Evolutionary conservation across 2,329 filamentous ascomycete genomes (phyloP).

Genomic region (Colletotrichum plurivorum): DNA sequence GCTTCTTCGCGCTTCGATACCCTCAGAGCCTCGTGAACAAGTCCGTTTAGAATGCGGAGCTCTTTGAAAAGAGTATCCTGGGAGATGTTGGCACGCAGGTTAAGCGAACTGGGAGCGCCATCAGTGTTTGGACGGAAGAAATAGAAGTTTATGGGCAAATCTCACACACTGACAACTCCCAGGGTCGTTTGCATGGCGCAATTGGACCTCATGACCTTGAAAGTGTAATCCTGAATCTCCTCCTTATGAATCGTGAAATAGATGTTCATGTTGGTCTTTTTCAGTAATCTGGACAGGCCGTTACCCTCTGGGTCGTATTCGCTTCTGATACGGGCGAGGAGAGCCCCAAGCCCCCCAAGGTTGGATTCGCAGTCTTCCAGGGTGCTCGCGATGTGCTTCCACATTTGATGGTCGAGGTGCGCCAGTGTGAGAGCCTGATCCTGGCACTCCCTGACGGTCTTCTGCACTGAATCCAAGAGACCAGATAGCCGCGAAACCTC

Average conservation of each 20-base stretch:
- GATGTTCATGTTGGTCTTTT: slow-evolving; percentile 20
- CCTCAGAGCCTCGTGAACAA: background rate
- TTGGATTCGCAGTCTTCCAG: slow-evolving; percentile 23
- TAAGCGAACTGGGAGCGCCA: background rate
- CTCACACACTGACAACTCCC: slow-evolving; percentile 26
- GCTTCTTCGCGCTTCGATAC: background rate
- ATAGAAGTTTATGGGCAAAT: background rate
- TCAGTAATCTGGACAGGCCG: background rate
- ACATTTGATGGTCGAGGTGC: slow-evolving; percentile 27
- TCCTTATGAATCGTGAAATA: slow-evolving; percentile 14
- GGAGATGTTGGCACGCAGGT: slow-evolving; percentile 12
- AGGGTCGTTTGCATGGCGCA: slow-evolving; percentile 28
- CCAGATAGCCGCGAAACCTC: slow-evolving; percentile 6
- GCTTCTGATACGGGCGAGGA: slow-evolving; percentile 11
- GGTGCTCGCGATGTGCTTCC: slow-evolving; percentile 15
- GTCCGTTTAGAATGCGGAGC: slow-evolving; percentile 1
- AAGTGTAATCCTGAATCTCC: slow-evolving; percentile 15
- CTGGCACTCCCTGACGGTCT: slow-evolving; percentile 22
- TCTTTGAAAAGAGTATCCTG: slow-evolving; percentile 25
- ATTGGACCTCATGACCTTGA: slow-evolving; percentile 25
- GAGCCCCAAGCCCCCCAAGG: slow-evolving; percentile 1
- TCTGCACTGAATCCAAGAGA: slow-evolving; percentile 17
- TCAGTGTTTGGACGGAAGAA: background rate
- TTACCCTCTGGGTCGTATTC: slow-evolving; percentile 11
- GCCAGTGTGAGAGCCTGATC: slow-evolving; percentile 3